Base-by-base conservation (phyloP, 345 rosid genomes). In the Raphanus raphanistrum region DNA sequence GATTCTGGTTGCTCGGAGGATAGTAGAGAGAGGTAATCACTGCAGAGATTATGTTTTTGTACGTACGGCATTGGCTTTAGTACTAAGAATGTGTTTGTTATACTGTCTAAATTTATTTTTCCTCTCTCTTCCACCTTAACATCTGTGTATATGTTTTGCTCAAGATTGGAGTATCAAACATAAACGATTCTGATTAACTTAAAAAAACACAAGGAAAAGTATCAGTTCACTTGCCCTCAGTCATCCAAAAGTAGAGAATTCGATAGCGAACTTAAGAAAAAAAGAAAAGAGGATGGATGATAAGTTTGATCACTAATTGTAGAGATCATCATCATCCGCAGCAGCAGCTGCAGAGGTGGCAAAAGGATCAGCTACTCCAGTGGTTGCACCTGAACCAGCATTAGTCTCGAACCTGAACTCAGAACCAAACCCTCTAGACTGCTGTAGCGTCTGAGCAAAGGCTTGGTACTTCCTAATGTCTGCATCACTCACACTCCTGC, bases 371-470 rank as follows among this genome's bases (percentile, higher is more conserved):
- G 95, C 71, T 5, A 85, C 87, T 71, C 83, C 81, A 59, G 81
- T 94, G 3, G 80, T 90, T 1, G 84, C 87, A 3, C 93, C 90
- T 11, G 79, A 41, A 6, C 97, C 73, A 66, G 92, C 71, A 8
- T 87, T 83, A 66, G 86, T 78, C 81, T 78, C 29, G 63, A 94
- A 94, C 87, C 93, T 88, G 80, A 94, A 94, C 62, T 94, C 97
- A 3, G 88, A 72, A 64, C 98, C 97, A 3, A 94, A 89, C 67
- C 98, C 98, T 84, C 98, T 84, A 2, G 98, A 94, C 69, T 94
- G 98, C 87, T 94, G 98, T 82, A 94, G 75, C 10, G 98, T 94
- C 74, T 94, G 98, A 68, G 98, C 97, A 83, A 94, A 94, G 25
- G 97, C 93, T 82, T 94, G 97, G 82, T 94, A 94, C 66, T 94